Base-by-base conservation (phyloP, 2,329 filamentous ascomycete species). In the Alternaria gaisen region DNA sequence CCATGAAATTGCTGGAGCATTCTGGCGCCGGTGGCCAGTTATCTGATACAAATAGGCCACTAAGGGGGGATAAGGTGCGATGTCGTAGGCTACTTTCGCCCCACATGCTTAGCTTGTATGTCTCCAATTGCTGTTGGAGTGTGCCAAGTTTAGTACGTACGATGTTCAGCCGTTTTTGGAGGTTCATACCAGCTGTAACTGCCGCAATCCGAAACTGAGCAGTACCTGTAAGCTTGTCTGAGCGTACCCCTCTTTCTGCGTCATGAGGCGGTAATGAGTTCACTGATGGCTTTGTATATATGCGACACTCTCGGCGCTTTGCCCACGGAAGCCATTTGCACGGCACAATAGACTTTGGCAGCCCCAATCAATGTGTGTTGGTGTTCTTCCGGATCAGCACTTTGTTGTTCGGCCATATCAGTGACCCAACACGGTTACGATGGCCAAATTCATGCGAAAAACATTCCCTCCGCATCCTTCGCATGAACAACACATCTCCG, bases 191-290 rank as follows among this genome's bases (percentile, higher is more conserved):
- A 55, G 50, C 46, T 56, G 53, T 54, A 48, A 56, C 34, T 47
- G 50, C 40, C 52, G 60, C 41, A 48, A 47, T 50, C 30, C 41
- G 60, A 54, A 57, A 55, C 57, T 55, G 54, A 60, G 51, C 41
- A 24, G 53, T 59, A 38, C 52, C 47, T 53, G 46, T 30, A 62
- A 42, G 44, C 41, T 57, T 51, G 54, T 51, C 52, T 61, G 32
- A 38, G 46, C 30, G 52, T 63, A 63, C 66, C 66, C 67, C 66
- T 67, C 62, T 63, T 43, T 55, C 58, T 66, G 62, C 66, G 64
- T 70, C 66, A 68, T 70, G 60, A 40, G 43, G 41, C 53, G 36
- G 32, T 46, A 51, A 47, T 22, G 34, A 60, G 44, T 48, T 41
- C 28, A 48, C 34, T 38, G 40, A 36, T 42, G 34, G 47, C 41